Percentiles rank a stretch among this genome's conserved stretches.
Evolutionary conservation across 306 rosid genomes (phyloP).

Genomic region (Quercus alba): DNA sequence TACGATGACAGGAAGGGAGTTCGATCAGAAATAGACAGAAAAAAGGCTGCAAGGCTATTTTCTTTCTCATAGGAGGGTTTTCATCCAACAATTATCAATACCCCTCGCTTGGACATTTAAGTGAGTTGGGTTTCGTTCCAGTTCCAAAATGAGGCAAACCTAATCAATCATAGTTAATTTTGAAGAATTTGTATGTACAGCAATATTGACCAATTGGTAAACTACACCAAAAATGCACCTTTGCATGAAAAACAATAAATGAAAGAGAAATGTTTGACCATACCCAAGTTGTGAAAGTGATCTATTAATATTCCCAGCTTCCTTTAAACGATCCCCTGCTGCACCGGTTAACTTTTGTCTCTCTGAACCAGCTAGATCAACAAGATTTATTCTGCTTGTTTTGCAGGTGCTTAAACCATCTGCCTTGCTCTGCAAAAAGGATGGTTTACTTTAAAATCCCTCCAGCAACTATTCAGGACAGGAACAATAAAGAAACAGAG

Average conservation of each 20-base stretch:
- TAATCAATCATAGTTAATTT: too few relatives aligned
- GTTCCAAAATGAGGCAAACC: too few relatives aligned
- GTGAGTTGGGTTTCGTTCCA: too few relatives aligned
- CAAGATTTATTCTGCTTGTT: constrained; percentile 97
- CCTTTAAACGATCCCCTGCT: constrained; percentile 98
- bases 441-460: constrained; percentile 24
- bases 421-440: constrained; percentile 59
- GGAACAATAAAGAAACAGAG: constrained; percentile 13
- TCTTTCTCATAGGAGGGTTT: too few relatives aligned
- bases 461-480: constrained; percentile 9
- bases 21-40: too few relatives aligned
- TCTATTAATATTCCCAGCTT: constrained; percentile 97
- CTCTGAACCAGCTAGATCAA: constrained; percentile 98
- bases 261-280: constrained; percentile 13
- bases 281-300: constrained; percentile 99
- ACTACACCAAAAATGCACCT: background rate
- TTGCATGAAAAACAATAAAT: background rate
- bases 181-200: background rate
- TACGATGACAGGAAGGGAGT: too few relatives aligned
- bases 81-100: too few relatives aligned
- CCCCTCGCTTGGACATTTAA: too few relatives aligned
- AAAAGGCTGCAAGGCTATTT: too few relatives aligned
- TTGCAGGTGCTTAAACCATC: constrained; percentile 85
- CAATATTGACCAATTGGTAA: background rate
- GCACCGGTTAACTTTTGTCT: constrained; percentile 90